Evolutionary conservation across 2,329 filamentous ascomycete species (phyloP).

Genomic region (Trichoderma cornu-damae): DNA sequence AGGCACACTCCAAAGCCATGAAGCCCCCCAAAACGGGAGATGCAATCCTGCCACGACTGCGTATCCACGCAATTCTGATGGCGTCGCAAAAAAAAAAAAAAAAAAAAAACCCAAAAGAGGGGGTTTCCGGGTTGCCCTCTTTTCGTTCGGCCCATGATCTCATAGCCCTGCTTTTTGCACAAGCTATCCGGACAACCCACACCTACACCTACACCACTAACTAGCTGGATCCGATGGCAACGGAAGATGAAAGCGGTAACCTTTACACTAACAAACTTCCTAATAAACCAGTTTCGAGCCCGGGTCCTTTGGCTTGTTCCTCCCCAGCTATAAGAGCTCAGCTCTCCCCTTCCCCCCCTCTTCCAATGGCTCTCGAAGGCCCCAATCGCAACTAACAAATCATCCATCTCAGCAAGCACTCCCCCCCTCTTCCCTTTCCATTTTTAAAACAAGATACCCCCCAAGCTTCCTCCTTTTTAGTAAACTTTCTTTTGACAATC

Average conservation of each 20-base stretch:
- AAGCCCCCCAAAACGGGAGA: no score
- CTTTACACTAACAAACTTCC: constrained; percentile 11
- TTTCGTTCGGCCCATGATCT: no score
- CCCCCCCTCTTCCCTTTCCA: constrained; percentile 8
- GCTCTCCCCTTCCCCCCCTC: background rate
- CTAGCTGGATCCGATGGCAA: background rate
- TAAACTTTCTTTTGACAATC: constrained; percentile 26
- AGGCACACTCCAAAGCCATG: constrained; percentile 1
- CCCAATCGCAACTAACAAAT: background rate
- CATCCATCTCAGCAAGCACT: constrained; percentile 1
- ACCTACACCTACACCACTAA: no score
- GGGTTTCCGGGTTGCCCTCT: no score
- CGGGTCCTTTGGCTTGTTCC: background rate
- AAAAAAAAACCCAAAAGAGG: no score
- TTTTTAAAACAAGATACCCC: constrained; percentile 14
- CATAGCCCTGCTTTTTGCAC: no score
- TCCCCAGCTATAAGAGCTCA: constrained; percentile 26
- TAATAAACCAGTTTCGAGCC: background rate
- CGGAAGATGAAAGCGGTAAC: background rate
- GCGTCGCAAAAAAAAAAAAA: no score
- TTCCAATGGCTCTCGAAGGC: constrained; percentile 7
- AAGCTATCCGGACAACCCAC: no score
- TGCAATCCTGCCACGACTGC: no score
- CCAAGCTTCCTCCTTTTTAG: background rate
- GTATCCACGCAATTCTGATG: no score